Evolutionary conservation across 257 asterid species (phyloP).

Genomic region (Fraxinus quadrangulata): DNA sequence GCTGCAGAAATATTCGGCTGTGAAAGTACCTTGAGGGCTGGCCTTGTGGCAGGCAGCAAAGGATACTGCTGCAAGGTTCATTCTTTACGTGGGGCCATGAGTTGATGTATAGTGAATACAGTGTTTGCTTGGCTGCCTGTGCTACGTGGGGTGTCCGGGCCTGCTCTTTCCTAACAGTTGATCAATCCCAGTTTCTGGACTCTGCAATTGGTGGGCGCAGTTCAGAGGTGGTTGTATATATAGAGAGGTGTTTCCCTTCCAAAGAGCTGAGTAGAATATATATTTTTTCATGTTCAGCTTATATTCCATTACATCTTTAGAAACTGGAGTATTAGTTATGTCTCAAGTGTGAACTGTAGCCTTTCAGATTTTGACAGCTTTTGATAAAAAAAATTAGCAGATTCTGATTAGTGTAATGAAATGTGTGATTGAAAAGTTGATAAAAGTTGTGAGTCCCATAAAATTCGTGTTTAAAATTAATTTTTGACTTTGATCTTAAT

Average conservation of each 20-base stretch:
- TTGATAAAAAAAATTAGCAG: too few species aligned
- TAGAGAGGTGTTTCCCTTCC: conserved; percentile 34
- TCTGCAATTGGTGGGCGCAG: conserved; percentile 39
- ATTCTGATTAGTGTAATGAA: too few species aligned
- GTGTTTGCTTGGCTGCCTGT: conserved; percentile 26
- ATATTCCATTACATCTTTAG: conserved; percentile 25
- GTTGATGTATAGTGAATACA: conserved; percentile 22
- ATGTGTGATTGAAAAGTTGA: too few species aligned
- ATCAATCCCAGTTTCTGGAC: conserved; percentile 39
- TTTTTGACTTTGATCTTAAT: too few species aligned
- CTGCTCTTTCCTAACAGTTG: conserved; percentile 59
- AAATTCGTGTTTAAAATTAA: too few species aligned
- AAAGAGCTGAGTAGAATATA: conserved; percentile 45
- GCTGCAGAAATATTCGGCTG: conserved; percentile 23
- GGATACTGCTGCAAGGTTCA: conserved; percentile 46
- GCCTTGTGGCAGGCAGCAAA: conserved; percentile 25
- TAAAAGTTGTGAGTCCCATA: too few species aligned
- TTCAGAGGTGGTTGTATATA: conserved; percentile 54
- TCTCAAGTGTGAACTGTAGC: not conserved
- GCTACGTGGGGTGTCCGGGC: conserved; percentile 33
- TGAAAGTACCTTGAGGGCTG: conserved; percentile 4
- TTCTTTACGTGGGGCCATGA: conserved; percentile 39
- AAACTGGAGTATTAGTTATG: not conserved
- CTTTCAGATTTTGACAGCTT: not conserved
- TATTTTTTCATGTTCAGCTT: conserved; percentile 45